Conservation (phyloP, 2,329 filamentous ascomycete genomes). For the Penicillium sp. region DNA sequence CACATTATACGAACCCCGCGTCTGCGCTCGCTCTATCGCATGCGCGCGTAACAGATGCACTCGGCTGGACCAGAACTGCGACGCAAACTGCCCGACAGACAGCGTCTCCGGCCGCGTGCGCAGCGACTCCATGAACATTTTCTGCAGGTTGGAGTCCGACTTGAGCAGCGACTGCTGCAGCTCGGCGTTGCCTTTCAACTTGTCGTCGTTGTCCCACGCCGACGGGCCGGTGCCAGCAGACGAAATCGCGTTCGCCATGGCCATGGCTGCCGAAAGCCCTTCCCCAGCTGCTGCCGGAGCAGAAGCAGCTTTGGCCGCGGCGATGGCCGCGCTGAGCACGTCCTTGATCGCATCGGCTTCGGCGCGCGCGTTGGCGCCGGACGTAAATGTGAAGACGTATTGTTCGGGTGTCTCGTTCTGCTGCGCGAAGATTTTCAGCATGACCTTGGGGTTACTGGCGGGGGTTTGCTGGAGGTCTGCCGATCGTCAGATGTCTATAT, state of each 20-base stretch:
- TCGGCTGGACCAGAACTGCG: slow-evolving; percentile 91
- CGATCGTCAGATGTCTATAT: not conserved
- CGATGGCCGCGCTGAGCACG: slow-evolving; percentile 71
- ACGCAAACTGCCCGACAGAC: slow-evolving; percentile 74
- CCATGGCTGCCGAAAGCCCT: slow-evolving; percentile 65
- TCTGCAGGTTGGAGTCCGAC: slow-evolving; percentile 68
- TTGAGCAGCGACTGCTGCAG: slow-evolving; percentile 86
- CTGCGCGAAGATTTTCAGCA: slow-evolving; percentile 86
- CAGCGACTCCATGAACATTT: slow-evolving; percentile 82
- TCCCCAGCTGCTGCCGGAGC: slow-evolving; percentile 31
- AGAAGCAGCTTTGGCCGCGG: slow-evolving; percentile 57
- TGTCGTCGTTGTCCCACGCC: slow-evolving; percentile 75
- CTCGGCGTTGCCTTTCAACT: slow-evolving; percentile 71
- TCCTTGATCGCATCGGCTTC: slow-evolving; percentile 87
- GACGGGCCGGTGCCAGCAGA: slow-evolving; percentile 46
- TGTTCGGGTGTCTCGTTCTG: slow-evolving; percentile 48
- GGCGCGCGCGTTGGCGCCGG: slow-evolving; percentile 65
- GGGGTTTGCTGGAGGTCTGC: slow-evolving; percentile 92
- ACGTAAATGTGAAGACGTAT: slow-evolving; percentile 88
- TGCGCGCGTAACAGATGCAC: slow-evolving; percentile 82
- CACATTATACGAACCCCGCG: slow-evolving; percentile 87
- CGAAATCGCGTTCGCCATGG: slow-evolving; percentile 68
- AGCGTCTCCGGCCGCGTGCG: slow-evolving; percentile 80
- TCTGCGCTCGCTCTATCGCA: slow-evolving; percentile 83
- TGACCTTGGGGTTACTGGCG: slow-evolving; percentile 80